phyloP scores from a whole-genome alignment of 2,329 filamentous ascomycete genomes.

The Ophioceras dolichostomum region DNA sequence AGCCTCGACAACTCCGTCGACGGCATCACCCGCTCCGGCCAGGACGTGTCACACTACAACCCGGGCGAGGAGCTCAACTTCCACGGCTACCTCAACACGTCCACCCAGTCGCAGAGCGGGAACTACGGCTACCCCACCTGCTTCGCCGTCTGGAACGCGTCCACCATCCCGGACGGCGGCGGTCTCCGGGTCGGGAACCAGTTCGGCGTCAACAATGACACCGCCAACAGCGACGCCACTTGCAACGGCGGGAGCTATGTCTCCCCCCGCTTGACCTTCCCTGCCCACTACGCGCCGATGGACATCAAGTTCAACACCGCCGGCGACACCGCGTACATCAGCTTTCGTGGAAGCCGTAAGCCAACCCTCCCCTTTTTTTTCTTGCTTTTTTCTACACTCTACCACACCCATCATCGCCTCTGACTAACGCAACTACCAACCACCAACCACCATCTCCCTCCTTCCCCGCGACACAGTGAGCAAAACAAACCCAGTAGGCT shows the following conservation, averaged over 20 bases:
- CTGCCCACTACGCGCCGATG: constrained; percentile 55
- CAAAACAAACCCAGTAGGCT: constrained; percentile 29
- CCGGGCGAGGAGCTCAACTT: constrained; percentile 66
- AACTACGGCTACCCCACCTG: constrained; percentile 59
- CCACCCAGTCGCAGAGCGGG: constrained; percentile 14
- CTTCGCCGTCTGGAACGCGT: constrained; percentile 44
- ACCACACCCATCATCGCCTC: constrained; percentile 4
- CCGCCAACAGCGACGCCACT: constrained; percentile 24
- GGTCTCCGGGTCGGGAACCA: constrained; percentile 32
- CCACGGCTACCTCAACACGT: constrained; percentile 42
- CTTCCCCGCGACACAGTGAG: constrained; percentile 19
- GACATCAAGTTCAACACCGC: constrained; percentile 53
- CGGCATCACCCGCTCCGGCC: constrained; percentile 40
- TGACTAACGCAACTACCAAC: neutral
- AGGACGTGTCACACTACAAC: constrained; percentile 55
- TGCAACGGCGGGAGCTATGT: constrained; percentile 18
- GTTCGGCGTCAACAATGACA: constrained; percentile 25
- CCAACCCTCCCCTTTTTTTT: no score
- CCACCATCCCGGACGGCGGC: constrained; percentile 16
- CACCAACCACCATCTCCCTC: neutral
- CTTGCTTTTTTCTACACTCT: constrained; percentile 3
- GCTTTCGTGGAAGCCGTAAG: constrained; percentile 59
- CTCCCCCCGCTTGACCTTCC: constrained; percentile 41
- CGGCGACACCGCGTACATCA: constrained; percentile 49
- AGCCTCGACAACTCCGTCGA: constrained; percentile 62